These are phyloP conservation scores for Aspergillus nidulans DNA, from an alignment of 495 filamentous ascomycete species.

Conservation along the genomic window DNA sequence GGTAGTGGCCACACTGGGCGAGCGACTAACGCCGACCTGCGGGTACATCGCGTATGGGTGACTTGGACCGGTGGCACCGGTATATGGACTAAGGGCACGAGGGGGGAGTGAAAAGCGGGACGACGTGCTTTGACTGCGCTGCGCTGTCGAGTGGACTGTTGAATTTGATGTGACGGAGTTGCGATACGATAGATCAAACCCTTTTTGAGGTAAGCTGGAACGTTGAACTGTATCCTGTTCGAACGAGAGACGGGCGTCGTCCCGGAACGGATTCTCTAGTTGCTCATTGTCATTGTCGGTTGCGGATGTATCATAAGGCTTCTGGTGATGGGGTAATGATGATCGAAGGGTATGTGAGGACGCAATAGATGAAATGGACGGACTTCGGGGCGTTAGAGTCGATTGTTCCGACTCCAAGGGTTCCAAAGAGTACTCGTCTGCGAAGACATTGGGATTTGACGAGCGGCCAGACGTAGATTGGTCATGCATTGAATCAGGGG, in stretches of 20 bases:
- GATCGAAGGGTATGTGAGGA: constrained; percentile 36
- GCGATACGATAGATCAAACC: constrained; percentile 32
- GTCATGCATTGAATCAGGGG: constrained; percentile 32
- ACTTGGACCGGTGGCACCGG: constrained; percentile 51
- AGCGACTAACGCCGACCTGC: constrained; percentile 52
- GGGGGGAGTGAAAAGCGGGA: constrained; percentile 41
- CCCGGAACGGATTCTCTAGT: constrained; percentile 40
- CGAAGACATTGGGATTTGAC: constrained; percentile 49
- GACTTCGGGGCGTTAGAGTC: constrained; percentile 29
- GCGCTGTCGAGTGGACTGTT: constrained; percentile 29
- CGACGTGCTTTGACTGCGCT: constrained; percentile 40
- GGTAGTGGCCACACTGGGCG: constrained; percentile 60
- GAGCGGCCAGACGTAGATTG: constrained; percentile 33
- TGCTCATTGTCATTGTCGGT: constrained; percentile 22
- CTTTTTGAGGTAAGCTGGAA: constrained; percentile 39
- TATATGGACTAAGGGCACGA: constrained; percentile 50
- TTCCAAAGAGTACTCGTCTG: constrained; percentile 50
- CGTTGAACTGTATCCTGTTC: constrained; percentile 35
- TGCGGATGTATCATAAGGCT: constrained; percentile 22
- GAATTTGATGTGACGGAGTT: constrained; percentile 31
- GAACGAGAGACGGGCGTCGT: constrained; percentile 37
- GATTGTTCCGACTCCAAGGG: constrained; percentile 35
- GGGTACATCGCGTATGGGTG: constrained; percentile 55
- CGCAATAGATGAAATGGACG: constrained; percentile 30
- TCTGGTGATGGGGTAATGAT: constrained; percentile 21